Percentiles rank a stretch among this genome's conserved stretches.
These are phyloP conservation scores for Heimioporus sp. DNA, from an alignment of 768 basidiomycete genomes.

Conservation along the genomic window DNA sequence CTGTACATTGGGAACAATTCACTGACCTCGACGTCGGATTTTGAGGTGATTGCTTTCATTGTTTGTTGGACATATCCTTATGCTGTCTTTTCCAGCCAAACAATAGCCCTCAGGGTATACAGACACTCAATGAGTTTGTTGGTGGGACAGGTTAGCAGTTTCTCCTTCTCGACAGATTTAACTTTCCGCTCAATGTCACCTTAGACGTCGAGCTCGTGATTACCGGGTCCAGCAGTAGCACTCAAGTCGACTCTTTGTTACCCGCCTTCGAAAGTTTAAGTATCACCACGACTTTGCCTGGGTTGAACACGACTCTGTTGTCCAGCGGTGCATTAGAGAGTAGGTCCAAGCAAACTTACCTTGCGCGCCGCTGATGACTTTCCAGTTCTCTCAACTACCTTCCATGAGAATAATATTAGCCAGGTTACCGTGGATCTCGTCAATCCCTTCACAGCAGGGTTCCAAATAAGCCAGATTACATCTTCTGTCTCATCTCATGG, in stretches of 20 bases:
- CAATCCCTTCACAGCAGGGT: conserved; percentile 65
- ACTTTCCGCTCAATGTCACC: neutral
- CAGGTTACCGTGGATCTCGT: conserved; percentile 59
- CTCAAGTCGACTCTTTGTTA: conserved; percentile 53
- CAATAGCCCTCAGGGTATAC: conserved; percentile 49
- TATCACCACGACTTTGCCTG: conserved; percentile 57
- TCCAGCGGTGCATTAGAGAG: conserved; percentile 54
- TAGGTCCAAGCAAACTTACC: conserved; percentile 18
- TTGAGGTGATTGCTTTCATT: conserved; percentile 37
- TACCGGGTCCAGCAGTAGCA: conserved; percentile 58
- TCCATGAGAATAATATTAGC: conserved; percentile 57
- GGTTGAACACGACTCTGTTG: conserved; percentile 55
- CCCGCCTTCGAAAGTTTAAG: conserved; percentile 61
- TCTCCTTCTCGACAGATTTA: neutral
- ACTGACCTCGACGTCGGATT: conserved; percentile 46
- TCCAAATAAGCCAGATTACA: conserved; percentile 55
- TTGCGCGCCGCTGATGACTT: neutral
- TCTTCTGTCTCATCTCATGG: conserved; percentile 64
- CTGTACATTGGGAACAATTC: conserved; percentile 61
- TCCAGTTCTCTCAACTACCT: conserved; percentile 63
- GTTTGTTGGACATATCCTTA: neutral
- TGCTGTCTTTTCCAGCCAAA: conserved; percentile 46
- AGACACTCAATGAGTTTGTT: conserved; percentile 69
- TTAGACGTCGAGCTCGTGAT: conserved; percentile 58
- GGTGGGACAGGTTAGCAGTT: conserved; percentile 47